A percentile compares a stretch with the other conserved stretches of the same genome.
Evolutionary conservation across 1,139 yeast genomes (phyloP).

Genomic region (Zhuliangozyma parablackwelliae): DNA sequence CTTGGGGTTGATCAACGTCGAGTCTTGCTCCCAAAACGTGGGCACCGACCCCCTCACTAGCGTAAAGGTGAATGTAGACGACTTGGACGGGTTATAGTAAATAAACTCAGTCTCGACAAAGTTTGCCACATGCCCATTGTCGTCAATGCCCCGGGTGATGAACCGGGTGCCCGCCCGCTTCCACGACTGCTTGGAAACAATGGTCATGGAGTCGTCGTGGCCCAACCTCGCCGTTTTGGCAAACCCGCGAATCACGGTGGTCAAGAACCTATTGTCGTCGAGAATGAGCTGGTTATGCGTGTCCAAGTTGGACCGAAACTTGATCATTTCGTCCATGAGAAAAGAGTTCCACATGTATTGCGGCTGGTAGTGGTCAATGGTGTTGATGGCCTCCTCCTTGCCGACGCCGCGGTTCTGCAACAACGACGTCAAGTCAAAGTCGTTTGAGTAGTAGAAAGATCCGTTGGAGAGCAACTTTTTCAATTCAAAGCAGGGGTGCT

Average conservation of each 20-base stretch:
- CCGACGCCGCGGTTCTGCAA: slow-evolving; percentile 68
- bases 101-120: slow-evolving; percentile 93
- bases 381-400: slow-evolving; percentile 14
- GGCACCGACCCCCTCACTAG: slow-evolving; percentile 96
- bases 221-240: slow-evolving; percentile 69
- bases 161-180: slow-evolving; percentile 93
- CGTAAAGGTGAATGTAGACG: slow-evolving; percentile 65
- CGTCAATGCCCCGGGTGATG: slow-evolving; percentile 93
- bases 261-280: slow-evolving; percentile 75
- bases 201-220: slow-evolving; percentile 54
- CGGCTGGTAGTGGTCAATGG: slow-evolving; percentile 56
- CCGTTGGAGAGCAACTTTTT: slow-evolving; percentile 79
- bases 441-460: slow-evolving; percentile 86
- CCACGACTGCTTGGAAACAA: slow-evolving; percentile 92
- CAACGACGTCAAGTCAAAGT: slow-evolving; percentile 83
- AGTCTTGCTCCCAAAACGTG: slow-evolving; percentile 96
- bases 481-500: slow-evolving; percentile 82
- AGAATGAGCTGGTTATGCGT: slow-evolving; percentile 51
- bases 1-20: slow-evolving; percentile 76
- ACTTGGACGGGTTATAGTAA: slow-evolving; percentile 40
- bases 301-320: slow-evolving; percentile 69
- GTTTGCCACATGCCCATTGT: slow-evolving; percentile 91
- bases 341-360: slow-evolving; percentile 97
- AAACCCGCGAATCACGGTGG: slow-evolving; percentile 92
- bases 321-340: slow-evolving; percentile 78